Conservation (phyloP, 257 asterid species). For the Sherardia arvensis region DNA sequence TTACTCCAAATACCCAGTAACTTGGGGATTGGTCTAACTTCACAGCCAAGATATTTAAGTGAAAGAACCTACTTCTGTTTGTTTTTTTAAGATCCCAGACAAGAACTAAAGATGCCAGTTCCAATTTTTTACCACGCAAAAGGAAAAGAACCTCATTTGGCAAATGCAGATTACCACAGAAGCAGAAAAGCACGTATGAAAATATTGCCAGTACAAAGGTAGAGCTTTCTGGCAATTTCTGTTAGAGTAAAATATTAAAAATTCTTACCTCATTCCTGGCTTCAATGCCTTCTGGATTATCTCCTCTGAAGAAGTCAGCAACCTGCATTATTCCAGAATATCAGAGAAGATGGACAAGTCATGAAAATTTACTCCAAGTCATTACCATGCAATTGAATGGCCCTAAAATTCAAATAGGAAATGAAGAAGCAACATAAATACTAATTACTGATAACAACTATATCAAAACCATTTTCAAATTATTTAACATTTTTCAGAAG, state of each 20-base stretch:
- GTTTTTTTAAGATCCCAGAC: background rate
- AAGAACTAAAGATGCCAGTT: background rate
- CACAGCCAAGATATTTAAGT: background rate
- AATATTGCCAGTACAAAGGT: background rate
- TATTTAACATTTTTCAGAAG: background rate
- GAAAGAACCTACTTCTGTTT: background rate
- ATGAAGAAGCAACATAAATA: background rate
- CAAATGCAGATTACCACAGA: background rate
- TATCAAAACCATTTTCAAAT: background rate
- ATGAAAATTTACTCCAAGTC: background rate
- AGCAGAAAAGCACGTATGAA: background rate
- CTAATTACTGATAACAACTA: background rate
- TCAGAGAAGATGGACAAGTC: slow-evolving; percentile 1
- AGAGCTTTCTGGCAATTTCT: background rate
- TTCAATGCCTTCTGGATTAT: slow-evolving; percentile 93
- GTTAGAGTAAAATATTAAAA: background rate
- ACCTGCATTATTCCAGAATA: slow-evolving; percentile 40
- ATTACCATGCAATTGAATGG: background rate
- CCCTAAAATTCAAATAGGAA: background rate
- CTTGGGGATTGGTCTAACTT: background rate
- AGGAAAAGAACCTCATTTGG: no score
- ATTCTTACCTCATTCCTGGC: slow-evolving; percentile 91
- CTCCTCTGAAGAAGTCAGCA: slow-evolving; percentile 96
- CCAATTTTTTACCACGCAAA: background rate
- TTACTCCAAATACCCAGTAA: background rate